Conservation (phyloP, 164 flowering plant genomes). For the Houttuynia cordata region DNA sequence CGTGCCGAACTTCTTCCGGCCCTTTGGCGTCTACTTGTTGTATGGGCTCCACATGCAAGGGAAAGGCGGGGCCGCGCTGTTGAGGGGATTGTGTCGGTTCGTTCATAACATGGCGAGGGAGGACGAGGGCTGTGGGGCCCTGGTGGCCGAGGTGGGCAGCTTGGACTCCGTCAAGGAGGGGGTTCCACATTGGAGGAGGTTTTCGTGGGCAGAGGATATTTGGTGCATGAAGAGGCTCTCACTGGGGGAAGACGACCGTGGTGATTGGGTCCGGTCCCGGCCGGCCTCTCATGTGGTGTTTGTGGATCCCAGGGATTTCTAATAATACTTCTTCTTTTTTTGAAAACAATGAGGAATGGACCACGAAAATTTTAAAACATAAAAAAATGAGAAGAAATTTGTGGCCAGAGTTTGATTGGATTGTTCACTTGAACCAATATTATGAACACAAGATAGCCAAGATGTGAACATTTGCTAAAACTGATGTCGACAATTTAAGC, state of each 20-base stretch:
- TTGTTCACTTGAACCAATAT: no score
- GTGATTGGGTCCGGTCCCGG: slow-evolving; percentile 22
- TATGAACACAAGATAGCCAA: no score
- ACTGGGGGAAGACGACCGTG: not conserved
- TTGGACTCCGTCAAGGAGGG: slow-evolving; percentile 40
- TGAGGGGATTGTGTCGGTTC: slow-evolving; percentile 43
- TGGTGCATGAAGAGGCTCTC: slow-evolving; percentile 66
- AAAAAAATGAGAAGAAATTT: no score
- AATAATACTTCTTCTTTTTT: not conserved
- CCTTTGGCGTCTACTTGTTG: slow-evolving; percentile 51
- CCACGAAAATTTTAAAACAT: no score
- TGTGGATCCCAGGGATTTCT: slow-evolving; percentile 70
- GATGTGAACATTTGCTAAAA: no score
- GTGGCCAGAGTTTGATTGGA: no score
- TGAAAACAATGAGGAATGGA: no score
- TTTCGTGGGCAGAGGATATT: slow-evolving; percentile 55
- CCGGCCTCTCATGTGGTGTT: slow-evolving; percentile 16
- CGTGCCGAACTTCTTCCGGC: slow-evolving; percentile 45
- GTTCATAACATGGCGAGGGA: slow-evolving; percentile 54
- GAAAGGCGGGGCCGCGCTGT: slow-evolving; percentile 24
- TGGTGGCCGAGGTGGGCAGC: slow-evolving; percentile 61
- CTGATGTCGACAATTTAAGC: no score
- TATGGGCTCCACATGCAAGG: slow-evolving; percentile 68
- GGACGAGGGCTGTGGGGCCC: slow-evolving; percentile 39
- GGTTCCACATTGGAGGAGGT: slow-evolving; percentile 56